Evolutionary conservation across 352 stramenopile species (phyloP), one percentile per base, ranked within the genome.

Genomic region (Blastocystis sp.): DNA sequence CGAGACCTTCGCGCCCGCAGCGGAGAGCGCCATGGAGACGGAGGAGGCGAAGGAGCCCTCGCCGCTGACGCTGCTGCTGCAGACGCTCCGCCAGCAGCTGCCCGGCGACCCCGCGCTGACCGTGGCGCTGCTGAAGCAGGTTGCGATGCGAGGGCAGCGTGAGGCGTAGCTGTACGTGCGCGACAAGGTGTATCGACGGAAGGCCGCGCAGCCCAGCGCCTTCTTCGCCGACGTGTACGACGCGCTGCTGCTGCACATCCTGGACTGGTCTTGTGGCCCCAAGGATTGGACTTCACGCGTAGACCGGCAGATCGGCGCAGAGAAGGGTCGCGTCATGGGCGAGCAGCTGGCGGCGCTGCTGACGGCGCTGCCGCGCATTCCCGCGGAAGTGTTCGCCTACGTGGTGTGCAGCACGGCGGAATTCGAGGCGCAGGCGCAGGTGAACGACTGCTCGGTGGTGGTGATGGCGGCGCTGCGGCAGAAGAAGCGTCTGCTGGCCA

Each of bases 361-460:
- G 3, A 69, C 21, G 62, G 21, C 23, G 11, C 28, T 38, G 14
- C 69, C 69, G 5, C 41, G 28, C n/a, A 45, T 79, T 79, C 69
- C 69, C 17, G 34, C 59, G 21, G 69, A 79, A 79, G 41, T 79
- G 21, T 69, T 69, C 34, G 62, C 40, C 21, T 69, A 69, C 62
- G 40, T 69, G 62, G 40, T 69, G 1, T 41, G 21, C 10, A 41
- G 62, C 34, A 41, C 40, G 21, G 23, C 62, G 21, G 21, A 69
- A 28, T 34, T 34, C 28, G n/a, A 17, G 21, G 62, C 62, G 1
- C 11, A 69, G 34, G 21, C 23, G 62, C 62, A 14, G 34, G 21
- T 69, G 10, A 28, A 69, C 34, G 34, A 69, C 34, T 69, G 23
- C 34, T 69, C 62, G 11, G 62, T 69, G 7, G 11, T 19, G 1